A percentile compares a stretch with the other conserved stretches of the same genome.
Conservation (phyloP, 768 basidiomycete species). For the Thelephora ganbajun region DNA sequence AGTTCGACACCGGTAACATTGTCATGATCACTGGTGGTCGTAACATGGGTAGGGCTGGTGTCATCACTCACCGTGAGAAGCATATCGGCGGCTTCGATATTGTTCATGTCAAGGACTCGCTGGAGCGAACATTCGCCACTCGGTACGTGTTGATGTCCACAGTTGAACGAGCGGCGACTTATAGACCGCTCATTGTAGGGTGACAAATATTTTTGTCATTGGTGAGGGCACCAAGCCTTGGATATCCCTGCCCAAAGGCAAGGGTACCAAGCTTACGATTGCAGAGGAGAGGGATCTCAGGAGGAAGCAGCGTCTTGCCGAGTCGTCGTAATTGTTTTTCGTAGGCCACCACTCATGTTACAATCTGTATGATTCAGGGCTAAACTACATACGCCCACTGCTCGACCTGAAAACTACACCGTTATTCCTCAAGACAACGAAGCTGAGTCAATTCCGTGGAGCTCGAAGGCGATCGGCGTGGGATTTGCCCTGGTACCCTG, state of each 20-base stretch:
- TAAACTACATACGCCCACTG: too few relatives aligned
- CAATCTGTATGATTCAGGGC: constrained; percentile 1
- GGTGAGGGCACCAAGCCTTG: constrained; percentile 93
- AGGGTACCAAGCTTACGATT: constrained; percentile 95
- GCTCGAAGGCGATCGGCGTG: too few relatives aligned
- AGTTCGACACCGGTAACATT: constrained; percentile 95
- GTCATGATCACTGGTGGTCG: constrained; percentile 98
- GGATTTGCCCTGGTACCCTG: too few relatives aligned
- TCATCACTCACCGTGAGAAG: constrained; percentile 93
- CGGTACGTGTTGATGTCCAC: constrained; percentile 42
- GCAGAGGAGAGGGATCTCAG: constrained; percentile 90
- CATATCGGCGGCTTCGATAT: constrained; percentile 98
- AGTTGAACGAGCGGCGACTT: not conserved
- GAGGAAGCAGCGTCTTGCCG: constrained; percentile 65
- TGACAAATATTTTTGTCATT: constrained; percentile 96
- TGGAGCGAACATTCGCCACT: constrained; percentile 94
- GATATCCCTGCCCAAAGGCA: constrained; percentile 94
- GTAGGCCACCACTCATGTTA: not conserved
- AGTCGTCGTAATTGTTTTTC: constrained; percentile 32
- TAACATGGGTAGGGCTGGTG: constrained; percentile 98
- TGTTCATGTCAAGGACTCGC: constrained; percentile 90
- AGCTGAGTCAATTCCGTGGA: too few relatives aligned
- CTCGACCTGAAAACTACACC: too few relatives aligned
- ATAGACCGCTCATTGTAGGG: constrained; percentile 27
- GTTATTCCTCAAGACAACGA: too few relatives aligned